Evolutionary conservation across 2,329 filamentous ascomycete genomes (phyloP), one percentile per base, ranked within the genome.

Genomic region (Pseudogymnoascus sp.): DNA sequence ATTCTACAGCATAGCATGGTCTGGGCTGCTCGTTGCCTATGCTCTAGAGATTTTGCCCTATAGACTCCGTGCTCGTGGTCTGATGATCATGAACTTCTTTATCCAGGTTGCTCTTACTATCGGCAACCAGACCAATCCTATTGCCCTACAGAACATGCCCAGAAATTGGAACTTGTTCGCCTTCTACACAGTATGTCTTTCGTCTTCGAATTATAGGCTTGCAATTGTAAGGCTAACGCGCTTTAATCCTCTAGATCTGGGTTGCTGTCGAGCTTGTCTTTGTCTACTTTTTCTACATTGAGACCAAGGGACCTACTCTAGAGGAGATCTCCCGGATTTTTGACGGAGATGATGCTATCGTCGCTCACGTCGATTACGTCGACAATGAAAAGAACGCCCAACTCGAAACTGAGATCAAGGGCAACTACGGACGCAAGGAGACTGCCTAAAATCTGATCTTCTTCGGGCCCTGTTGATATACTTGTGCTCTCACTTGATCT

Each of bases 111-210:
- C 45, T 33, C 45, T 55, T 19, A 55, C 49, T 22, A n/a, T 2
- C 14, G 16, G 19, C 64, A 82, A 80, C 73, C 82, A 84, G 76
- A 84, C 82, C 69, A 88, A 88, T 76, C 82, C 82, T 69, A 76
- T 85, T 62, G 85, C 84, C 6, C 86, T 85, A 80, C 75, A 83
- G 59, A 78, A 80, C 61, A 74, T 87, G 55, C 81, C 81, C n/a
- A 74, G 78, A 60, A 80, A 86, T 72, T 87, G 84, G 82, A 80
- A 87, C 73, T 82, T 88, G 62, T 87, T 85, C 78, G 77, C 86
- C 58, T 85, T 86, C 75, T 88, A 87, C 73, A 84, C 83, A 22
- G 77, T 78, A 74, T 74, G 74, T 75, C 12, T 12, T 62, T 22
- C 41, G 11, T 25, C 35, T 30, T 52, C 19, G 0, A 23, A 3